Evolutionary conservation across 139 green algal species (phyloP), one percentile per base, ranked within the genome.

Genomic region (Tetraselmis striata): DNA sequence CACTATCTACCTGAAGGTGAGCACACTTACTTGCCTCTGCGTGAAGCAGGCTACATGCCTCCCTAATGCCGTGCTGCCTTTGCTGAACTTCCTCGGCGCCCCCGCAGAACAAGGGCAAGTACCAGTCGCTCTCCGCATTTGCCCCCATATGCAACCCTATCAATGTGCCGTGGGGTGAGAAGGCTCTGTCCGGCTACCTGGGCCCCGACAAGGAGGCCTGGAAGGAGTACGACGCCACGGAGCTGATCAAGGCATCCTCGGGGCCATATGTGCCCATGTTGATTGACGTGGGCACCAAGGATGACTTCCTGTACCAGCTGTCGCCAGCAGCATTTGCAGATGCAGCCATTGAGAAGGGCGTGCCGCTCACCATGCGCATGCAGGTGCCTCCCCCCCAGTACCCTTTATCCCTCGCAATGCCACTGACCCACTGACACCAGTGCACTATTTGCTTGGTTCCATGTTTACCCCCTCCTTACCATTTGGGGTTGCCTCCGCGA

Each of bases 61-160:
- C n/a, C n/a, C n/a, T n/a, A n/a, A n/a, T n/a, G n/a, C n/a, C n/a
- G n/a, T n/a, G n/a, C n/a, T n/a, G n/a, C n/a, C n/a, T n/a, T n/a
- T n/a, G n/a, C n/a, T n/a, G n/a, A n/a, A n/a, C n/a, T n/a, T n/a
- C n/a, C n/a, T n/a, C n/a, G n/a, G n/a, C n/a, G n/a, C n/a, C n/a
- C n/a, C n/a, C n/a, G 5, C 45, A 67, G 75, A 97, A 98, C 86
- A 89, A 93, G 0, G 80, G 80, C 1, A 77, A 77, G 31, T 99
- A 91, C 90, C 88, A 88, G 77, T 95, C 91, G 2, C 87, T 98
- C 24, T 95, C 86, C 29, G 97, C 95, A 0, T 98, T 99, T 82
- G 85, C 97, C 0, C 96, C 97, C 29, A 98, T 99, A 83, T 94
- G 86, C 85, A 96, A 98, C 90, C 95, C 97, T 29, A 90, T 30